Evolutionary conservation across 306 rosid species (phyloP).

Genomic region (Trifolium pratense): DNA sequence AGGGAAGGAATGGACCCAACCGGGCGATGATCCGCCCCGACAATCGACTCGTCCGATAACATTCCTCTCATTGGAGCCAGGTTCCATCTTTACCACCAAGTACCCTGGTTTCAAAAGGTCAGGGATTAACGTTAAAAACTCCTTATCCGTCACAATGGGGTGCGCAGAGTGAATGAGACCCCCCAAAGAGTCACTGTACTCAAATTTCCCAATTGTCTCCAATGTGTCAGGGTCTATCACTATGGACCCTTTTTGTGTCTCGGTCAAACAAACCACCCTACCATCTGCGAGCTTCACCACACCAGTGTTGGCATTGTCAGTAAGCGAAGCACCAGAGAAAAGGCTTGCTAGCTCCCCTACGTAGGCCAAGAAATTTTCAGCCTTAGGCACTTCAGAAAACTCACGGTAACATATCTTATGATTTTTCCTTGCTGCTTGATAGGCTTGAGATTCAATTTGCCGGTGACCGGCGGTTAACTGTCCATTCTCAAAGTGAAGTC

Average conservation of each 20-base stretch:
- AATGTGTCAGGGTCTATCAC: conserved; percentile 71
- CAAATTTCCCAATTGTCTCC: conserved; percentile 73
- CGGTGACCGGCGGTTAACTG: conserved; percentile 73
- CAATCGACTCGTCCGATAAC: conserved; percentile 80
- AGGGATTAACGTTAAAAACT: conserved; percentile 78
- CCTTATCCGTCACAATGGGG: conserved; percentile 79
- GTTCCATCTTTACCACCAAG: conserved; percentile 75
- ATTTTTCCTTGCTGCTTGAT: conserved; percentile 74
- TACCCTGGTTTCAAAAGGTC: conserved; percentile 82
- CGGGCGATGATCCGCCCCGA: conserved; percentile 68
- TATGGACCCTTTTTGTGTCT: conserved; percentile 91
- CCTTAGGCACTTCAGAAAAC: conserved; percentile 85
- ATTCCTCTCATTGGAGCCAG: conserved; percentile 73
- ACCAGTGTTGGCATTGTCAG: conserved; percentile 92
- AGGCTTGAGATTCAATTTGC: conserved; percentile 80
- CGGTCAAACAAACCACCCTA: conserved; percentile 87
- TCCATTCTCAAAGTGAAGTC: conserved; percentile 64
- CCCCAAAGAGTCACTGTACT: conserved; percentile 78
- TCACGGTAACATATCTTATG: conserved; percentile 82
- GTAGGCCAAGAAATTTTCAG: conserved; percentile 64
- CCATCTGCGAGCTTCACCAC: conserved; percentile 82
- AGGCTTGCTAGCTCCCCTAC: conserved; percentile 73
- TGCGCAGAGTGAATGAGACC: conserved; percentile 93
- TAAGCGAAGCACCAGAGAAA: conserved; percentile 83
- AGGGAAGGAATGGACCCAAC: conserved; percentile 97